phyloP scores from a whole-genome alignment of 1,139 yeast genomes.

The Schwanniomyces etchellsii region DNA sequence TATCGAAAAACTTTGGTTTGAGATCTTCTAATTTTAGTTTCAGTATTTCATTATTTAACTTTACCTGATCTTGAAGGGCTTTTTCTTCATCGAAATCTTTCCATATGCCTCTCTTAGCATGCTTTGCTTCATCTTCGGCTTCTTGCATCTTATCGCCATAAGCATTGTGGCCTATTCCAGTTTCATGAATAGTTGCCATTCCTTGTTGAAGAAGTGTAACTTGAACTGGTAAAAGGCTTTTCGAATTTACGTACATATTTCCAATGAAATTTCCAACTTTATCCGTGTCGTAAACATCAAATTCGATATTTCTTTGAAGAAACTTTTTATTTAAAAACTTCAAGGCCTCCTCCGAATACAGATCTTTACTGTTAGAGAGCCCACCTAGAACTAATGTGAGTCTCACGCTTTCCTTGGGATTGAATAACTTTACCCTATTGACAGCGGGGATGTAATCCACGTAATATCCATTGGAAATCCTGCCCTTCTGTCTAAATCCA shows the following conservation, averaged over 20 bases:
- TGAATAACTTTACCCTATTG: constrained; percentile 58
- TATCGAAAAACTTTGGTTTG: constrained; percentile 53
- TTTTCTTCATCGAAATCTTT: constrained; percentile 33
- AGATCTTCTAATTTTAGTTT: constrained; percentile 21
- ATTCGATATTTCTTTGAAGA: constrained; percentile 68
- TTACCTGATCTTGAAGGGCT: background rate
- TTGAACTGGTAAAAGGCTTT: constrained; percentile 52
- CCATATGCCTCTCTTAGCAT: constrained; percentile 62
- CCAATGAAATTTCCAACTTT: constrained; percentile 82
- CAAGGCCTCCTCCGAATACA: constrained; percentile 47
- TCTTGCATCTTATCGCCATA: constrained; percentile 46
- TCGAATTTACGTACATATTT: constrained; percentile 50
- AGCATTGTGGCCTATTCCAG: constrained; percentile 57
- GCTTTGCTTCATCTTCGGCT: constrained; percentile 62
- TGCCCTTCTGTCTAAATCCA: constrained; percentile 61
- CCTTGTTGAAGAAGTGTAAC: constrained; percentile 60
- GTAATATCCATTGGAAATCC: constrained; percentile 52
- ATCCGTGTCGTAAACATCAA: constrained; percentile 67
- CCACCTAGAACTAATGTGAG: constrained; percentile 76
- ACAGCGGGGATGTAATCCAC: constrained; percentile 70
- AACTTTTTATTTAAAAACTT: constrained; percentile 50
- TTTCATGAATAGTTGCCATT: constrained; percentile 58
- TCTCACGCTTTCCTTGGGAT: constrained; percentile 69
- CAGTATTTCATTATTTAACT: constrained; percentile 10
- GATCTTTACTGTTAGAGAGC: constrained; percentile 47